Evolutionary conservation across 2,329 filamentous ascomycete genomes (phyloP).

Genomic region (Sclerotinia borealis): DNA sequence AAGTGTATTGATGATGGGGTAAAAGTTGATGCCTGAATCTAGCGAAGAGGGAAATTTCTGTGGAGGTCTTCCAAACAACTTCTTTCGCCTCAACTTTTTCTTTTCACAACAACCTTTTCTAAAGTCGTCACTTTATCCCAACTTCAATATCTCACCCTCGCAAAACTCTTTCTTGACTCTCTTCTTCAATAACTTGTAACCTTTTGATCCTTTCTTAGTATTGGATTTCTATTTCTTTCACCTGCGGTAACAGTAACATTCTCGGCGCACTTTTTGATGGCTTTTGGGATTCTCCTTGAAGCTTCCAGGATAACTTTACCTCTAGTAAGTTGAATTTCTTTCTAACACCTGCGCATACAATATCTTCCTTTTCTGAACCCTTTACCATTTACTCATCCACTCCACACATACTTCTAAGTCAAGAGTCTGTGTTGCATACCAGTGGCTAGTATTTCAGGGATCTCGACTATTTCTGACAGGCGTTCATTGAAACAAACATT

Average conservation of each 20-base stretch:
- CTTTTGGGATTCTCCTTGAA: not conserved
- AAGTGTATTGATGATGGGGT: not conserved
- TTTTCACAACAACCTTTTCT: not conserved
- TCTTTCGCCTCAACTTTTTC: not conserved
- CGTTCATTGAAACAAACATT: not conserved
- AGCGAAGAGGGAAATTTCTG: not conserved
- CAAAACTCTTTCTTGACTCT: not conserved
- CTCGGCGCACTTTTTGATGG: not conserved
- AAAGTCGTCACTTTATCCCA: not conserved
- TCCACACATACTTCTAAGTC: not conserved
- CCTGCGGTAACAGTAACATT: not conserved
- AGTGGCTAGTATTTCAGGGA: not conserved
- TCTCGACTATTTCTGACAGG: not conserved
- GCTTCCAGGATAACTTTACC: not conserved
- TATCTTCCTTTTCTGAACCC: not conserved
- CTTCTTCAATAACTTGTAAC: not conserved
- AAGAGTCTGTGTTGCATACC: not conserved
- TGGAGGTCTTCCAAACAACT: not conserved
- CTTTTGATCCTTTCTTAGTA: not conserved
- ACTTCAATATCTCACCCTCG: not conserved
- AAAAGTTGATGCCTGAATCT: not conserved
- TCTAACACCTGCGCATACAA: not conserved
- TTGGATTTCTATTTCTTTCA: not conserved
- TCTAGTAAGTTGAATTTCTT: not conserved
- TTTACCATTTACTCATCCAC: no score